Percentiles rank a stretch among this genome's conserved stretches.
phyloP scores from a whole-genome alignment of 768 basidiomycete species.

The Lactifluus volemus region DNA sequence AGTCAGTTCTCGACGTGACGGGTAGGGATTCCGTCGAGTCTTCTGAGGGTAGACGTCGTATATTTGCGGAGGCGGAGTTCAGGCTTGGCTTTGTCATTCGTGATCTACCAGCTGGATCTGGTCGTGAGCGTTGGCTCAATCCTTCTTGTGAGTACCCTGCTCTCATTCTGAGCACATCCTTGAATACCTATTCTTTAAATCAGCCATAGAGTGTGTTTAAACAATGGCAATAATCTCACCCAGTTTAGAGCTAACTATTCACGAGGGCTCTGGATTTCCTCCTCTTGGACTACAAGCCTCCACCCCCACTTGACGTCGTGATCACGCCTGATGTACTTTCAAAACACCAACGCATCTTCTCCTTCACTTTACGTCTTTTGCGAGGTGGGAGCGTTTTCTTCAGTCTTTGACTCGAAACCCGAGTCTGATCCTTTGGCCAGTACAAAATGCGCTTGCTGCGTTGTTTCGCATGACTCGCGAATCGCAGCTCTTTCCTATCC shows the following conservation, averaged over 20 bases:
- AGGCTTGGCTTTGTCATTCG: constrained; percentile 80
- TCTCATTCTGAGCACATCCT: neutral
- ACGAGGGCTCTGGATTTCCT: constrained; percentile 79
- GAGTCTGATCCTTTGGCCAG: constrained; percentile 28
- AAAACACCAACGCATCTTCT: constrained; percentile 81
- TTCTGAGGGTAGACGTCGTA: constrained; percentile 6
- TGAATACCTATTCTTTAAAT: neutral
- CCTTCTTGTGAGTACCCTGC: constrained; percentile 56
- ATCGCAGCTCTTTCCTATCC: constrained; percentile 49
- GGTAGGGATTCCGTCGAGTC: neutral
- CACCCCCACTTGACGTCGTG: constrained; percentile 62
- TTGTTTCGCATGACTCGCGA: constrained; percentile 55
- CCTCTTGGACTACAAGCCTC: constrained; percentile 86
- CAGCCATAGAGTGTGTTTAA: constrained; percentile 30
- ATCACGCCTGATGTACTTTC: constrained; percentile 65
- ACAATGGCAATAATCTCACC: neutral
- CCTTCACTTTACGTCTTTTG: constrained; percentile 67
- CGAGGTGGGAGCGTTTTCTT: constrained; percentile 44
- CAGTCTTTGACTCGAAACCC: neutral
- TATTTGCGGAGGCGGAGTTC: constrained; percentile 57
- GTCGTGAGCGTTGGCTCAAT: constrained; percentile 71
- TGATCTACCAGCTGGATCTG: constrained; percentile 55
- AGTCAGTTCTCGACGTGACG: constrained; percentile 21
- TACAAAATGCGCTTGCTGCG: constrained; percentile 57
- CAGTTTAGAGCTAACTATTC: constrained; percentile 7